These are phyloP conservation scores for Pezicula carpinea DNA, from an alignment of 2,329 filamentous ascomycete genomes.

Conservation along the genomic window DNA sequence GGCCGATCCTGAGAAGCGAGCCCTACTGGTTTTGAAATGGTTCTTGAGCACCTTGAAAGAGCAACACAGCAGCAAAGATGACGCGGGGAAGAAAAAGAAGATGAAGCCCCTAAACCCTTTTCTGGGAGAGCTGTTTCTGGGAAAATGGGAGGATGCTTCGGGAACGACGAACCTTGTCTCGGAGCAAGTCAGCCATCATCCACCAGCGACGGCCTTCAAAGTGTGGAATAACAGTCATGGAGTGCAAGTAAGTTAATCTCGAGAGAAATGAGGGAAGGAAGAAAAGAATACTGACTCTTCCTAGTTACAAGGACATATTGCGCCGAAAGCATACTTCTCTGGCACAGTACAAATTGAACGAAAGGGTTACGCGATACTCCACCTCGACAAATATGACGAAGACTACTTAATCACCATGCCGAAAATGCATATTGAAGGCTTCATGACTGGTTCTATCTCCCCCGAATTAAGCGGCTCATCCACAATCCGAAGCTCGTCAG, in stretches of 20 bases:
- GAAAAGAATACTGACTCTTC: slow-evolving; percentile 2
- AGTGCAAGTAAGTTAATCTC: slow-evolving; percentile 37
- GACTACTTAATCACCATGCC: slow-evolving; percentile 89
- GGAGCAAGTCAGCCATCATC: slow-evolving; percentile 93
- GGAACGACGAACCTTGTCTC: slow-evolving; percentile 83
- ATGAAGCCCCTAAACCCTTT: slow-evolving; percentile 98
- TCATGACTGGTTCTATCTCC: slow-evolving; percentile 79
- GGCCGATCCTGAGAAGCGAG: slow-evolving; percentile 72
- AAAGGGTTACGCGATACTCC: slow-evolving; percentile 81
- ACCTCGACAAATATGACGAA: slow-evolving; percentile 53
- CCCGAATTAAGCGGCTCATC: slow-evolving; percentile 83
- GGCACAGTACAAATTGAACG: slow-evolving; percentile 93
- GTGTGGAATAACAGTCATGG: slow-evolving; percentile 84
- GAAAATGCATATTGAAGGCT: slow-evolving; percentile 83
- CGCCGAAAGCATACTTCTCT: slow-evolving; percentile 90
- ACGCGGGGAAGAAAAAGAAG: slow-evolving; percentile 76
- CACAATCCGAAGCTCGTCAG: slow-evolving; percentile 79
- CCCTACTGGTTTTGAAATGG: slow-evolving; percentile 88
- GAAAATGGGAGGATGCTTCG: slow-evolving; percentile 77
- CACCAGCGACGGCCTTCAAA: slow-evolving; percentile 88
- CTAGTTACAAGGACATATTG: slow-evolving; percentile 77
- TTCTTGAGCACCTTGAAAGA: slow-evolving; percentile 91
- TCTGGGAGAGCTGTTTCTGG: slow-evolving; percentile 87
- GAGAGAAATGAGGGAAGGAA: too few relatives aligned
- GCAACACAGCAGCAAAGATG: slow-evolving; percentile 56